These are phyloP conservation scores for Periconia sp. DNA, from an alignment of 2,329 filamentous ascomycete genomes.

Conservation along the genomic window DNA sequence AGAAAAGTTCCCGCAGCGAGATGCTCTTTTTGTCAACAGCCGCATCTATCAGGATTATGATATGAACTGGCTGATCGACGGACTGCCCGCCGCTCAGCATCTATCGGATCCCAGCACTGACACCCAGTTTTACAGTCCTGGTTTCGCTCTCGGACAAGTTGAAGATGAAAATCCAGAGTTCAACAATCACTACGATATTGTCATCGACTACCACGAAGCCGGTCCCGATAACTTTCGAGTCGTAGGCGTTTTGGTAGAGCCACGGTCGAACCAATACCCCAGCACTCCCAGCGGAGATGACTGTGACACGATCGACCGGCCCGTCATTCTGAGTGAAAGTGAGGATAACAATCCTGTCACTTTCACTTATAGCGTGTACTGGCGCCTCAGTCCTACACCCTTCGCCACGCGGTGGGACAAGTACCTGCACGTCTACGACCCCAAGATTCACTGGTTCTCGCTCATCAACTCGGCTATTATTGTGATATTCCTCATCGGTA, in stretches of 20 bases:
- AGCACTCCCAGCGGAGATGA: constrained; percentile 54
- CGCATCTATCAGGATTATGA: constrained; percentile 85
- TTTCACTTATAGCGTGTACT: constrained; percentile 92
- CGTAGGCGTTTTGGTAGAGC: constrained; percentile 87
- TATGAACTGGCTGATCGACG: constrained; percentile 94
- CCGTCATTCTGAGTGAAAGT: constrained; percentile 64
- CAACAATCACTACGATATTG: constrained; percentile 96
- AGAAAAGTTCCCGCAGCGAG: constrained; percentile 64
- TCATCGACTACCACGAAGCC: constrained; percentile 88
- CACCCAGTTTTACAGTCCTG: constrained; percentile 84
- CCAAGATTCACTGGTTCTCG: constrained; percentile 99
- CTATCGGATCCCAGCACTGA: constrained; percentile 75
- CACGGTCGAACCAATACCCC: constrained; percentile 67
- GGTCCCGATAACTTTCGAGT: constrained; percentile 74
- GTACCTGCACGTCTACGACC: constrained; percentile 94
- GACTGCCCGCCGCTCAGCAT: constrained; percentile 84
- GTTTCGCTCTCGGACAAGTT: constrained; percentile 74
- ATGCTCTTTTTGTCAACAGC: constrained; percentile 77
- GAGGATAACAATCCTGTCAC: constrained; percentile 67
- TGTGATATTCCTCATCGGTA: constrained; percentile 85
- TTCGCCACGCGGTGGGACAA: constrained; percentile 99
- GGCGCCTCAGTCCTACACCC: constrained; percentile 78
- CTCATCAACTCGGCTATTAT: constrained; percentile 95
- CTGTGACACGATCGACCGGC: constrained; percentile 63
- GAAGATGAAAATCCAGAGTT: constrained; percentile 62